Base-by-base conservation (phyloP, 495 filamentous ascomycete species). In the Podospora pseudocomata region DNA sequence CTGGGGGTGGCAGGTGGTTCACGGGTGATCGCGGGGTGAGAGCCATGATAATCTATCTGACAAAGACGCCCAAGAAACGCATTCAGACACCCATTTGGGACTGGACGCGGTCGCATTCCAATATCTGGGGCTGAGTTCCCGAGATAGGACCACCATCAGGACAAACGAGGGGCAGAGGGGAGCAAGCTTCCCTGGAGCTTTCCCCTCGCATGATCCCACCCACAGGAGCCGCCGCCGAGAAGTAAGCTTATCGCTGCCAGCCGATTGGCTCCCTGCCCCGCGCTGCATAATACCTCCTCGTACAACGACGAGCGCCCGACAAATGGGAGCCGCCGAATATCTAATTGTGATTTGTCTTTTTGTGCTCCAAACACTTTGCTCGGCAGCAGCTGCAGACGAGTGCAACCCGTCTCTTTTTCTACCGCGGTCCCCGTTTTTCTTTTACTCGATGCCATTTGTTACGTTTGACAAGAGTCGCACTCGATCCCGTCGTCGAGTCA, bases 271-370 rank as follows among this genome's bases (percentile, higher is more conserved):
- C 2, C 23, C 4, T 44, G 28, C 61, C n/a, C 32, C 30, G 15
- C 20, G n/a, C 61, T 63, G 61, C 61, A 63, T 63, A 63, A 63
- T 63, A 63, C 61, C 61, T 63, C 30, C 61, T 39, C 61, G 61
- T 63, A 63, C 61, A 32, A 32, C 32, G 18, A 58, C 55, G 4
- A 19, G 23, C 15, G 32, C 61, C 32, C 30, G 61, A 44, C 61
- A 44, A 63, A 63, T 63, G 32, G 32, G 61, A 39, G 32, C 30
- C 20, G 61, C n/a, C 55, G 32, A 28, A 63, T 63, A 32, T 63
- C 27, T 32, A 63, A 63, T 32, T 63, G 18, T 39, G 61, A 63
- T 63, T 39, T 63, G 61, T 63, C 61, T 39, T 63, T 28, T 20
- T 20, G 61, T 63, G 61, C 9, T 63, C 27, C 61, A 63, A 39